A percentile compares a stretch with the other conserved stretches of the same genome.
These are phyloP conservation scores for Crithidia thermophila DNA, from an alignment of 208 protist species.

Conservation along the genomic window DNA sequence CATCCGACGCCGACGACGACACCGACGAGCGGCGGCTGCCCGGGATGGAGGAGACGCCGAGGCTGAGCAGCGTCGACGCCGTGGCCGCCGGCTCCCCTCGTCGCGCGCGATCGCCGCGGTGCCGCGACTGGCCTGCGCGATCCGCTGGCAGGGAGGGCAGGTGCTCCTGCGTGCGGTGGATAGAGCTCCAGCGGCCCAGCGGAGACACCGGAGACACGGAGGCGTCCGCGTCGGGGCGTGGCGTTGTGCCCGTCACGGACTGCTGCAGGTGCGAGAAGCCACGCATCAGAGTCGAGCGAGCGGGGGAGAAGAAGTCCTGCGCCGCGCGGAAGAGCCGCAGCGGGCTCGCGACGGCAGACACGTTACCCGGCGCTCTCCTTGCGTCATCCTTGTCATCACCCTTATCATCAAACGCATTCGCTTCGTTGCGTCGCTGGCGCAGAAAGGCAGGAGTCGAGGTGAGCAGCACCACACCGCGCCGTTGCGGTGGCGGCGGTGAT, in stretches of 20 bases:
- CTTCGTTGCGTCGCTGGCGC: neutral
- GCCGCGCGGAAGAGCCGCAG: conserved; percentile 24
- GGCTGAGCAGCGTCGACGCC: neutral
- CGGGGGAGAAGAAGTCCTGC: conserved; percentile 19
- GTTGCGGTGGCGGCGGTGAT: conserved; percentile 22
- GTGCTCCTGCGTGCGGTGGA: neutral
- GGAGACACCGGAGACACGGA: no score
- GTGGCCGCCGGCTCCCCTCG: neutral
- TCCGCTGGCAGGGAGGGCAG: conserved; percentile 9
- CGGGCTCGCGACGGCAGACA: no score
- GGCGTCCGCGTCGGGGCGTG: neutral
- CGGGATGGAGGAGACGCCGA: conserved; percentile 17
- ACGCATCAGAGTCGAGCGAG: conserved; percentile 27
- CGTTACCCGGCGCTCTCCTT: neutral
- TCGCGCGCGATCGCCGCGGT: neutral
- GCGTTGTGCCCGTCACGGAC: conserved; percentile 21
- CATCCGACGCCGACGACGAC: neutral
- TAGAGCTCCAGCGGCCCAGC: conserved; percentile 24
- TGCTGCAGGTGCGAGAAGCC: conserved; percentile 59
- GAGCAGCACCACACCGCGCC: conserved; percentile 28
- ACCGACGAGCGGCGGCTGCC: conserved; percentile 16
- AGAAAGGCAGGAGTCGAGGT: conserved; percentile 46
- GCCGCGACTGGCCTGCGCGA: neutral
- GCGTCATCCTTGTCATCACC: neutral
- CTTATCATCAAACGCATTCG: no score